A percentile compares a stretch with the other conserved stretches of the same genome.
phyloP scores from a whole-genome alignment of 306 rosid species.

The Prosopis cineraria region DNA sequence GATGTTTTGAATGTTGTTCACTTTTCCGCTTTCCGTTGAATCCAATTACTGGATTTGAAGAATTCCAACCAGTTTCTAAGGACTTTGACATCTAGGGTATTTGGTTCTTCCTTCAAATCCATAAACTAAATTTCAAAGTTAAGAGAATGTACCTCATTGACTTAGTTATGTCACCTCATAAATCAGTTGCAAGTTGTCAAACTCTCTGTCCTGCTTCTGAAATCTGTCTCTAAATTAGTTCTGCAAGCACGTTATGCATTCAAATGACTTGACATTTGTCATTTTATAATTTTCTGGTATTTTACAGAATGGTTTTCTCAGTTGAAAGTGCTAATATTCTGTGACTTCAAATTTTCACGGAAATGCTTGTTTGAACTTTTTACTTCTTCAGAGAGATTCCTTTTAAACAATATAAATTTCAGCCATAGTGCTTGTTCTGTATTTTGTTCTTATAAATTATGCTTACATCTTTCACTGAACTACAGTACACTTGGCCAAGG shows the following conservation, averaged over 20 bases:
- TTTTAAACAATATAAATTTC: constrained; percentile 7
- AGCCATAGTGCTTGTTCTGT: background rate
- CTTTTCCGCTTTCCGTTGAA: background rate
- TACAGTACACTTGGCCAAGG: constrained; percentile 99
- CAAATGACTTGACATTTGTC: constrained; percentile 14
- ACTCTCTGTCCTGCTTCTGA: background rate
- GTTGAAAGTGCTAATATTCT: background rate
- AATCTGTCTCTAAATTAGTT: constrained; percentile 13
- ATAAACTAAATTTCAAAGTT: constrained; percentile 13
- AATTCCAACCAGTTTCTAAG: constrained; percentile 1
- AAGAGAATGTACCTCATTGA: background rate
- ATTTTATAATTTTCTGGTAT: constrained; percentile 12
- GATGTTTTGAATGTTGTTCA: constrained; percentile 4
- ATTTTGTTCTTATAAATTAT: no score
- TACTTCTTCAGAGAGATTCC: background rate
- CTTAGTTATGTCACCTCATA: background rate
- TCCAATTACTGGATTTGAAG: constrained; percentile 2
- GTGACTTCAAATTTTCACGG: background rate
- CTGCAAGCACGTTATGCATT: constrained; percentile 1
- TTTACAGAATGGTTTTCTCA: background rate
- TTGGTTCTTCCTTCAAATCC: constrained; percentile 19
- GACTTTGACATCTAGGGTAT: constrained; percentile 16
- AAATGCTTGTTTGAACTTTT: background rate
- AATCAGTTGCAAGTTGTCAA: background rate
- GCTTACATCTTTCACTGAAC: no score